phyloP scores from a whole-genome alignment of 805 yeast genomes.

The Saccharomyces kudriavzevii region DNA sequence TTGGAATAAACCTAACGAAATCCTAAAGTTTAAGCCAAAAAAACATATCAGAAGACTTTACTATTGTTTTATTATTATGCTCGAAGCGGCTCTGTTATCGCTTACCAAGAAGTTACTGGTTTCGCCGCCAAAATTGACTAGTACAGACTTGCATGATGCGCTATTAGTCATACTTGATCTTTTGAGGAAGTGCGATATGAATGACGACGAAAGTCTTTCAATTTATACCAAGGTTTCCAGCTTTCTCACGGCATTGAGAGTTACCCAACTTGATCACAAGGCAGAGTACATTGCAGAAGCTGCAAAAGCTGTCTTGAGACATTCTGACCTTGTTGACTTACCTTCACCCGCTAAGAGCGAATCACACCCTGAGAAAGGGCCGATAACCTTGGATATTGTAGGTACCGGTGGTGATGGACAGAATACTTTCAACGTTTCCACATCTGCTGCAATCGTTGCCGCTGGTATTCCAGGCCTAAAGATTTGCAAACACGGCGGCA shows the following conservation, averaged over 20 bases:
- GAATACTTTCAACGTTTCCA: constrained; percentile 91
- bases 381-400: constrained; percentile 57
- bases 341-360: constrained; percentile 36
- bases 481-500: constrained; percentile 94
- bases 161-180: constrained; percentile 54
- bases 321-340: constrained; percentile 47
- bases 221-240: constrained; percentile 59
- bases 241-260: constrained; percentile 69
- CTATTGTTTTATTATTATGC: not conserved
- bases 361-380: constrained; percentile 21
- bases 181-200: constrained; percentile 37
- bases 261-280: constrained; percentile 68
- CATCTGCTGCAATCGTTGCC: constrained; percentile 88
- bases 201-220: constrained; percentile 4
- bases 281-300: constrained; percentile 83
- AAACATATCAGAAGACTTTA: not conserved
- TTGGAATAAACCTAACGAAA: not conserved
- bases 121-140: constrained; percentile 54
- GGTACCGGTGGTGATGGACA: constrained; percentile 99
- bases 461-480: constrained; percentile 71
- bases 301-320: constrained; percentile 62
- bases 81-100: constrained; percentile 5
- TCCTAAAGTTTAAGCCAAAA: constrained; percentile 6
- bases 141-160: constrained; percentile 57
- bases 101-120: constrained; percentile 56